Conservation (phyloP, 2,329 filamentous ascomycete genomes). For the Monilinia aucupariae region DNA sequence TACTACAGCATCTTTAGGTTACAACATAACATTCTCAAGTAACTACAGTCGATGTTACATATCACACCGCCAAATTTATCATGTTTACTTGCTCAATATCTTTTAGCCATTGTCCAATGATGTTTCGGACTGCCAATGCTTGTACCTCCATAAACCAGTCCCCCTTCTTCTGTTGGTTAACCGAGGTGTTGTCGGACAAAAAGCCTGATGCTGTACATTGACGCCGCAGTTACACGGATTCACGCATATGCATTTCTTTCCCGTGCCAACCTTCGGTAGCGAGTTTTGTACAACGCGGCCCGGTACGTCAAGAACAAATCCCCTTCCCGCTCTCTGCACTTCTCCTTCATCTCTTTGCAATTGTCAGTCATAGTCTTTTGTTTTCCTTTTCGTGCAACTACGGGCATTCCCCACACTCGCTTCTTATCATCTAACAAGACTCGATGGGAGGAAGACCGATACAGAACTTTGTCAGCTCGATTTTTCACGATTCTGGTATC, state of each 20-base stretch:
- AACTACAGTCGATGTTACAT: background rate
- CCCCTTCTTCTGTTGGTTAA: background rate
- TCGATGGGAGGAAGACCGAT: background rate
- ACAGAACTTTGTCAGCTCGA: background rate
- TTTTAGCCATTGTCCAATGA: background rate
- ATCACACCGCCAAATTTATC: slow-evolving; percentile 4
- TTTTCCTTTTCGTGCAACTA: background rate
- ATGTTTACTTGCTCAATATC: background rate
- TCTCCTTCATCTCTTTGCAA: background rate
- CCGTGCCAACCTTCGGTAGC: slow-evolving; percentile 9
- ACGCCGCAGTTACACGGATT: slow-evolving; percentile 1
- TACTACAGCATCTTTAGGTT: slow-evolving; percentile 1
- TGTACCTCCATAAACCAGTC: background rate
- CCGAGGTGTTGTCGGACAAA: background rate
- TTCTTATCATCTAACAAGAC: background rate
- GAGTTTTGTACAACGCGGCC: slow-evolving; percentile 5
- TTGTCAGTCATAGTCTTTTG: background rate
- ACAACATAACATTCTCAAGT: background rate
- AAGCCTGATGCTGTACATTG: background rate
- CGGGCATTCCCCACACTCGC: background rate
- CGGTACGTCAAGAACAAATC: background rate
- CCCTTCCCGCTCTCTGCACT: background rate
- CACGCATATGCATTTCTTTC: background rate
- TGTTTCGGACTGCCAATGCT: background rate
- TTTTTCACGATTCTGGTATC: background rate